Percentiles rank a stretch among this genome's conserved stretches.
These are phyloP conservation scores for Eruca vesicaria DNA, from an alignment of 441 rosid species.

Conservation along the genomic window DNA sequence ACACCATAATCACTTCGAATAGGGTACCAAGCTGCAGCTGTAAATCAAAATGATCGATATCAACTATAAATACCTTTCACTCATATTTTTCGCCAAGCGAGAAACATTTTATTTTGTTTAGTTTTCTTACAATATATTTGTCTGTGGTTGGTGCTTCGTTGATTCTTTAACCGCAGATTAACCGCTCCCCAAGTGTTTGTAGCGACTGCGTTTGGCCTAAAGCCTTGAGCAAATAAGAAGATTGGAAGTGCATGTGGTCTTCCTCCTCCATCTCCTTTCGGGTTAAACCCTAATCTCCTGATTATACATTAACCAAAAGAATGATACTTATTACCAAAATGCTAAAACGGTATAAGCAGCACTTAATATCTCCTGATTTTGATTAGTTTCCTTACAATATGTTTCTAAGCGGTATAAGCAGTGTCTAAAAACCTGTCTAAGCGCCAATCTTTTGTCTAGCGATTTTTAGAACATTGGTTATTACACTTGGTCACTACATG, in stretches of 20 bases:
- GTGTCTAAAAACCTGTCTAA: background rate
- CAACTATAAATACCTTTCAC: background rate
- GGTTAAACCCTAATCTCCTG: constrained; percentile 9
- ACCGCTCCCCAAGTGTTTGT: constrained; percentile 28
- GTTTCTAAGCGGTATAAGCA: background rate
- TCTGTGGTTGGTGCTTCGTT: constrained; percentile 11
- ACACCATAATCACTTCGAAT: constrained; percentile 8
- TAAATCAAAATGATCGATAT: background rate
- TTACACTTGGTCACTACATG: background rate
- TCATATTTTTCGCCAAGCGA: background rate
- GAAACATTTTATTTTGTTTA: background rate
- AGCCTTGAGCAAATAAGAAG: constrained; percentile 7
- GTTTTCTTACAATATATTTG: constrained; percentile 2
- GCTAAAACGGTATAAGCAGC: background rate
- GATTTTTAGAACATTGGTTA: background rate
- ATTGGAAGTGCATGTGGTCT: constrained; percentile 14
- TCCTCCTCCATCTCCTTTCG: background rate
- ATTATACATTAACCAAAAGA: background rate
- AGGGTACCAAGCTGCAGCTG: constrained; percentile 28
- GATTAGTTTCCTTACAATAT: background rate
- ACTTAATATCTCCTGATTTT: no score
- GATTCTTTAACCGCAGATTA: constrained; percentile 13
- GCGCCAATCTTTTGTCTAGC: background rate
- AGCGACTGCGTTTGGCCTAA: background rate
- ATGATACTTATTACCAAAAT: background rate